Conservation (phyloP, 2,329 filamentous ascomycete species). For the Sclerotinia glacialis region DNA sequence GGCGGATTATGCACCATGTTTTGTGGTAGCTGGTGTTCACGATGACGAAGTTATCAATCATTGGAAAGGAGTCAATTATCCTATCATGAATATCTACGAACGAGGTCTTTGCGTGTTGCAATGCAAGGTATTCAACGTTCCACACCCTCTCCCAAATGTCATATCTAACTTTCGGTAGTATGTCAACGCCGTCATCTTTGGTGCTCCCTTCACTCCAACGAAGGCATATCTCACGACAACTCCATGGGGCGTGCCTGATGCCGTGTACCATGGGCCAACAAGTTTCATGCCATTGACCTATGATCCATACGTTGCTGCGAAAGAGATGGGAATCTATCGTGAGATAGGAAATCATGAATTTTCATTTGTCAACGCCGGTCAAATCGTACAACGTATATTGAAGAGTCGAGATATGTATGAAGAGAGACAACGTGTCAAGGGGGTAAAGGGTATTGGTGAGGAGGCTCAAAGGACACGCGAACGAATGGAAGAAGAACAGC, state of each 20-base stretch:
- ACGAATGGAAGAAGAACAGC: slow-evolving; percentile 50
- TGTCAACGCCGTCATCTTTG: slow-evolving; percentile 82
- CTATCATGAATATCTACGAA: slow-evolving; percentile 99
- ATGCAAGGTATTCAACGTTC: slow-evolving; percentile 64
- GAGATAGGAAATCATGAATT: slow-evolving; percentile 77
- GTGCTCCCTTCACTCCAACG: slow-evolving; percentile 84
- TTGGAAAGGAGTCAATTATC: slow-evolving; percentile 97
- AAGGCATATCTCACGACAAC: slow-evolving; percentile 71
- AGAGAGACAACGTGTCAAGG: slow-evolving; percentile 85
- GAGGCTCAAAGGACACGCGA: slow-evolving; percentile 61
- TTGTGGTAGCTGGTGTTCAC: slow-evolving; percentile 90
- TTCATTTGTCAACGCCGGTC: slow-evolving; percentile 82
- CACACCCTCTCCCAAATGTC: not conserved
- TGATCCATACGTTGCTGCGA: slow-evolving; percentile 78
- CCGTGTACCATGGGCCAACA: slow-evolving; percentile 95
- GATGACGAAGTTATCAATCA: slow-evolving; percentile 93
- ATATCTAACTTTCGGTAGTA: slow-evolving; percentile 53
- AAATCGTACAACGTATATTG: slow-evolving; percentile 89
- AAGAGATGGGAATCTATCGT: slow-evolving; percentile 78
- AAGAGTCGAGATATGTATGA: slow-evolving; percentile 85
- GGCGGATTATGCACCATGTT: slow-evolving; percentile 75
- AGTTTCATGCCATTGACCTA: slow-evolving; percentile 66
- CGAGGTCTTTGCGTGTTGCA: slow-evolving; percentile 92
- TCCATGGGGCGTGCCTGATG: slow-evolving; percentile 70
- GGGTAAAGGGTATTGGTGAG: slow-evolving; percentile 78